Evolutionary conservation across 139 green algal genomes (phyloP).

Genomic region (Parachlorella kessleri): DNA sequence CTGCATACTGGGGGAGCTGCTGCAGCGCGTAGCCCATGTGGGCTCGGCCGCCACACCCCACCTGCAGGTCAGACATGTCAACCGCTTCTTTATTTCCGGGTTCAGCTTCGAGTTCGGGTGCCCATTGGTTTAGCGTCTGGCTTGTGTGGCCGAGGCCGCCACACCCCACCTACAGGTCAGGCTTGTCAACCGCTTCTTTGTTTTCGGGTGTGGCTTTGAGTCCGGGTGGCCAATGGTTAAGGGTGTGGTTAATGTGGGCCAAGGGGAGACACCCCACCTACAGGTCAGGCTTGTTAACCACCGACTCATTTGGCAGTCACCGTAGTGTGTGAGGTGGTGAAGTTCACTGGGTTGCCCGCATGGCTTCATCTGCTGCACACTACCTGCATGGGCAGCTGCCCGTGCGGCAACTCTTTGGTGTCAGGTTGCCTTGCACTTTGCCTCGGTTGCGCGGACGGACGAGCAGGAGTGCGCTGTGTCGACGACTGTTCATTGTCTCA

Average conservation of each 20-base stretch:
- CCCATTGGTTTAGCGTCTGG: slow-evolving; percentile 84
- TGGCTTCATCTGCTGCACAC: neutral
- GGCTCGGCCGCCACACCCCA: slow-evolving; percentile 73
- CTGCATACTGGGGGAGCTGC: slow-evolving; percentile 92
- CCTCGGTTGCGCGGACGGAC: slow-evolving; percentile 1
- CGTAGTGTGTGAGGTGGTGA: no score
- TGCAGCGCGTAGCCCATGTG: slow-evolving; percentile 76
- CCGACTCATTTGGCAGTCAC: no score
- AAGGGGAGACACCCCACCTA: slow-evolving; percentile 71
- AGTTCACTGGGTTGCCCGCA: neutral
- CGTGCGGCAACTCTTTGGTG: no score
- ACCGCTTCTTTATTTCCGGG: no score
- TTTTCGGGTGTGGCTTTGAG: no score
- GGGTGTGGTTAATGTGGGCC: slow-evolving; percentile 69
- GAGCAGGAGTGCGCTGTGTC: neutral
- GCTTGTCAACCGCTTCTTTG: no score
- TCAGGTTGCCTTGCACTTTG: neutral
- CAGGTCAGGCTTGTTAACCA: no score
- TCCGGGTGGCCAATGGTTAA: no score
- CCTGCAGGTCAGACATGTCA: slow-evolving; percentile 70
- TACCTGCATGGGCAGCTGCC: no score
- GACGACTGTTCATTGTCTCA: no score
- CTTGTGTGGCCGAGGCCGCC: slow-evolving; percentile 64
- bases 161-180: slow-evolving; percentile 75
- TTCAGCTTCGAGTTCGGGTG: no score